Evolutionary conservation across 305 asterid genomes (phyloP), one percentile per base, ranked within the genome.

Genomic region (Ilex paraguariensis): DNA sequence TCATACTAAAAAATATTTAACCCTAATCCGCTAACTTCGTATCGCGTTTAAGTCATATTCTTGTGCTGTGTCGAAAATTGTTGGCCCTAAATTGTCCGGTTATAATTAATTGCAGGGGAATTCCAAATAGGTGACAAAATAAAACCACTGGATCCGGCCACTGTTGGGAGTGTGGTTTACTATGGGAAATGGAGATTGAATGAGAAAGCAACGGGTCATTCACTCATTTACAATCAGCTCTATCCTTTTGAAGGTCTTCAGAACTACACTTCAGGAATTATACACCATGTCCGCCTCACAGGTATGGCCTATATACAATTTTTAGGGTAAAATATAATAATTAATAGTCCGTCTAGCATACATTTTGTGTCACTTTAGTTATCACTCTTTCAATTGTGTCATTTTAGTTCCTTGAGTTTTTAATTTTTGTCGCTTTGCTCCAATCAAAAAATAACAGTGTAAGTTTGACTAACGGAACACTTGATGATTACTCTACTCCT

Each of bases 231-330:
- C 70, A 79, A 51, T 48, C 98, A 92, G 59, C 88, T 89, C 17
- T 92, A 92, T 72, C 95, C 97, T 50, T 92, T 77, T 60, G 68
- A 83, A 67, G 94, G 97, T 57, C 83, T 92, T 70, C 78, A 72
- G 67, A 92, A 92, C 66, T 92, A 92, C 82, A 85, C 97, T 60
- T 89, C 98, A 6, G 96, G 98, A 60, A 85, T 87, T 61, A 87
- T 92, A 54, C 98, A 92, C 75, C 98, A 89, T 61, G 96, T 79
- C 56, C 95, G 83, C 54, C 93, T 92, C 60, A 82, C 83, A 39
- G 98, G 97, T 89, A 78, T 54, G 65, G 3, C 56, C 42, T 4
- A 5, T 5, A 36, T 8, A 36, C 9, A 36, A 36, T 36, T 36
- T 36, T 36, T 36, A 36, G 28, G 28, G 2, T 21, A 21, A 21